phyloP scores from a whole-genome alignment of 179 eudicot species.

The Spinacia oleracea region DNA sequence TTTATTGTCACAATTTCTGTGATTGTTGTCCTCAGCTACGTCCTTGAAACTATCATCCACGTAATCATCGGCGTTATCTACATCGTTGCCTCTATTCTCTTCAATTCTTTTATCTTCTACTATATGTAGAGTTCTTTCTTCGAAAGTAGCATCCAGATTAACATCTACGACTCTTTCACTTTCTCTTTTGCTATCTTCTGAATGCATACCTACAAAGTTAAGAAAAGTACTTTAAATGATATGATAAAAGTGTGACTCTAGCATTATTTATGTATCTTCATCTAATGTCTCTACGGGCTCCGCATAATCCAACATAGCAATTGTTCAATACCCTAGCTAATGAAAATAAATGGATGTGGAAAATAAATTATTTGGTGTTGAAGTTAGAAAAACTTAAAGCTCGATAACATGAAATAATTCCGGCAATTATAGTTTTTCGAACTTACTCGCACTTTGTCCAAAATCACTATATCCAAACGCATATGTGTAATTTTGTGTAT shows the following conservation, averaged over 20 bases:
- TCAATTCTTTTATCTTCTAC: background rate
- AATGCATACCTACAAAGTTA: background rate
- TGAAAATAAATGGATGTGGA: too few relatives aligned
- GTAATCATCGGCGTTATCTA: background rate
- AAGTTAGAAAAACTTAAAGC: too few relatives aligned
- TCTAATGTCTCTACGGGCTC: too few relatives aligned
- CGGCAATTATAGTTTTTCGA: background rate
- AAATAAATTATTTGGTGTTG: too few relatives aligned
- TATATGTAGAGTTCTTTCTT: background rate
- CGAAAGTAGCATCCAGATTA: background rate
- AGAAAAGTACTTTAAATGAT: background rate
- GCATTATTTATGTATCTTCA: too few relatives aligned
- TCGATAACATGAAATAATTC: too few relatives aligned
- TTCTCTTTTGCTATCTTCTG: constrained; percentile 3
- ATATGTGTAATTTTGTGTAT: background rate
- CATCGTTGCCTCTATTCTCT: background rate
- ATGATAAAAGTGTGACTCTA: too few relatives aligned
- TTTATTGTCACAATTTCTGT: background rate
- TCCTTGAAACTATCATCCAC: background rate
- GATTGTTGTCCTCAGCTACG: background rate
- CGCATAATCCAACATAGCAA: too few relatives aligned
- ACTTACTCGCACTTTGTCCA: background rate
- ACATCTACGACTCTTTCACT: background rate
- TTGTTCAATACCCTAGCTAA: too few relatives aligned
- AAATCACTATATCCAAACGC: background rate